Evolutionary conservation across 2,329 filamentous ascomycete genomes (phyloP), one percentile per base, ranked within the genome.

Genomic region (Acrocalymma vagum): DNA sequence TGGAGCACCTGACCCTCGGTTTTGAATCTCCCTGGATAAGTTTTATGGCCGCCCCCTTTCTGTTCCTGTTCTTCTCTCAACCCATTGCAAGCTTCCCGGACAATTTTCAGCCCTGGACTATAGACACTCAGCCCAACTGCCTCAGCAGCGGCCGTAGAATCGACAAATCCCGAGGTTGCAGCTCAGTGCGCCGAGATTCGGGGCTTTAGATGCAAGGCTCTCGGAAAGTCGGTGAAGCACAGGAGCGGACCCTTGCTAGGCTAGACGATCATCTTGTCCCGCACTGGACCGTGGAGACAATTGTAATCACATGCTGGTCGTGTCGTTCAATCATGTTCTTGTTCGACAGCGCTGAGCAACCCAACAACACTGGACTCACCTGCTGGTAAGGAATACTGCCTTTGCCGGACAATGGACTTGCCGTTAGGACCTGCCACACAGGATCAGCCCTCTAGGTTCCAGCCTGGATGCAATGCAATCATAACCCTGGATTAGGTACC

Each of bases 301-400:
- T n/a, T 43, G 53, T 62, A 60, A 59, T 51, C 49, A 47, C 35
- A 31, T 22, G 17, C 34, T 48, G 33, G 55, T 52, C 47, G 55
- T 31, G 54, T 53, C 54, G 59, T 53, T 58, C 58, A 61, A 54
- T 51, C 13, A 57, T 62, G 50, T 50, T 55, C 32, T 53, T 55
- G 49, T 53, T 57, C 60, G 53, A 50, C 55, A 29, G 18, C 39
- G 46, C 44, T 38, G 17, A 45, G 45, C 57, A 39, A 46, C 30
- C n/a, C 43, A 22, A 50, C 43, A 34, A 46, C 32, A 32, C 31
- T 32, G 33, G n/a, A n/a, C n/a, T n/a, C n/a, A n/a, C n/a, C n/a
- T n/a, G n/a, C n/a, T n/a, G n/a, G n/a, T n/a, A n/a, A n/a, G n/a
- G n/a, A n/a, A n/a, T n/a, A n/a, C n/a, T n/a, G n/a, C n/a, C n/a